Percentiles rank a stretch among this genome's conserved stretches.
Conservation (phyloP, 148 eudicot genomes). For the Euryodendron excelsum region DNA sequence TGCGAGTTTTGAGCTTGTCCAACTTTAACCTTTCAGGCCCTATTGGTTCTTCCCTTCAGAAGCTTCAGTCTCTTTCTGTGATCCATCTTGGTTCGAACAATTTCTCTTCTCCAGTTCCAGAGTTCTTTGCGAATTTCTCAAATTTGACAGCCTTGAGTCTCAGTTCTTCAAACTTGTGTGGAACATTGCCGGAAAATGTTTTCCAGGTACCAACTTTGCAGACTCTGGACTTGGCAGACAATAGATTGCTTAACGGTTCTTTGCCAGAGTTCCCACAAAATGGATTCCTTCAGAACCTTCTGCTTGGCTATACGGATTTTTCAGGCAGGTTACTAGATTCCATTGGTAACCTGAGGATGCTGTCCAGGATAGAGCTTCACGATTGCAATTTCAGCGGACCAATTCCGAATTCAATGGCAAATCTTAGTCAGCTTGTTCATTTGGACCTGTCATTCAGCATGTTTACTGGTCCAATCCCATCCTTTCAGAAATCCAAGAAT, state of each 20-base stretch:
- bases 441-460: conserved; percentile 29
- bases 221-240: conserved; percentile 16
- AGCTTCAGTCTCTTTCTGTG: background rate
- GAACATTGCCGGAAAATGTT: conserved; percentile 7
- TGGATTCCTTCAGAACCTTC: conserved; percentile 20
- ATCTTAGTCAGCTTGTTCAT: conserved; percentile 29
- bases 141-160: conserved; percentile 10
- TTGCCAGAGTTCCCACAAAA: conserved; percentile 15
- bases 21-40: conserved; percentile 1
- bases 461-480: conserved; percentile 34
- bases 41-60: background rate
- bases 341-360: conserved; percentile 25
- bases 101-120: conserved; percentile 8
- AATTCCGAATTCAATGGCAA: conserved; percentile 30
- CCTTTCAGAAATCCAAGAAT: conserved; percentile 30
- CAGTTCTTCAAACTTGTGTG: conserved; percentile 2
- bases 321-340: conserved; percentile 32
- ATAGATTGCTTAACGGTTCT: conserved; percentile 19
- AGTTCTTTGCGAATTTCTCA: background rate
- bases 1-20: too few species aligned
- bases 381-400: conserved; percentile 35
- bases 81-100: conserved; percentile 14
- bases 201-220: background rate
- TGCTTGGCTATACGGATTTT: conserved; percentile 28
- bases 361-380: conserved; percentile 29